Evolutionary conservation across 805 yeast species (phyloP), one percentile per base, ranked within the genome.

Genomic region (Myxozyma nipponensis): DNA sequence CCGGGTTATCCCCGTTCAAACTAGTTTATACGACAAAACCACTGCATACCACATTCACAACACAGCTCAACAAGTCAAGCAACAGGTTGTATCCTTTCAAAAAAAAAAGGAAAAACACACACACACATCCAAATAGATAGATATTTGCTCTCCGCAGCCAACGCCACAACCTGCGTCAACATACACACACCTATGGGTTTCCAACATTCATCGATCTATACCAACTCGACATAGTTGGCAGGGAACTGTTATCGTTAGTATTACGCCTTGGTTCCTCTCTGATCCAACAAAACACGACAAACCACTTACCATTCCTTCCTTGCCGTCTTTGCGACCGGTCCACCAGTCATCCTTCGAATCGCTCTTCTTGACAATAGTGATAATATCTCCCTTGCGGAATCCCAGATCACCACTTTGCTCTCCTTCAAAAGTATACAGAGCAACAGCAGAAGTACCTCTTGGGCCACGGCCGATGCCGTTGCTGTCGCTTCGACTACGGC

Each of bases 291-390:
- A 15, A 36, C 15, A 13, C 17, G 19, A 7, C 10, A 4, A 1
- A 21, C 7, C 15, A 25, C 47, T 46, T 43, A 40, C 49, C 24
- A 90, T 90, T 39, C 98, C 98, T 62, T 86, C 87, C 54, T 70
- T 71, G 10, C 95, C 91, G 59, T 85, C 86, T 47, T 81, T 72
- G 65, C 85, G 81, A 24, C 98, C 98, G 0, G 96, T 88, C 98
- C 98, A 93, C 98, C 98, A 93, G 67, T 93, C 98, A 66, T 93
- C 95, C 44, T 82, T 79, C 13, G 96, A 84, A 6, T 85, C 90
- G 7, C 93, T 82, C 68, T 86, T 87, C 68, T 89, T 87, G 49
- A 86, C 72, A 58, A 93, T 85, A 39, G 87, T 83, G 60, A 93
- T 86, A 15, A 86, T 84, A 67, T 93, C 98, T 48, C 98, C 98